Conservation (phyloP, 1,284 basidiomycete genomes). For the Ceratobasidium sp. region DNA sequence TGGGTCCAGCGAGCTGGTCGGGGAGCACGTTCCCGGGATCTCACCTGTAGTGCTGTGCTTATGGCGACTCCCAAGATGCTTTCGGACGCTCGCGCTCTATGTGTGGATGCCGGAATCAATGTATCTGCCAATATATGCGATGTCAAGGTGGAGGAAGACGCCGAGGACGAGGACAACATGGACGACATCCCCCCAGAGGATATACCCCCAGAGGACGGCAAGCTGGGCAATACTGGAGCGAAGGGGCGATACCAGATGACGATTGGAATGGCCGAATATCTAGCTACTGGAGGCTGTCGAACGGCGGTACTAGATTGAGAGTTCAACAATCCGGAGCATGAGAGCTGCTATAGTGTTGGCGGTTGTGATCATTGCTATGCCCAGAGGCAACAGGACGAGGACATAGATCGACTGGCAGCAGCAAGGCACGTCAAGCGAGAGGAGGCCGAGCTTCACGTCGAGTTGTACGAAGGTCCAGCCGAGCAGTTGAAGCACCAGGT, state of each 20-base stretch:
- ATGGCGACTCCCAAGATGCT: conserved; percentile 2
- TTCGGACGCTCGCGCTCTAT: neutral
- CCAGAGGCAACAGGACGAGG: neutral
- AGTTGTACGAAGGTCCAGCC: neutral
- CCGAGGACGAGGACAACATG: neutral
- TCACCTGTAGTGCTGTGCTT: neutral
- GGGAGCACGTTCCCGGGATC: neutral
- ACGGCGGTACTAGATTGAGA: neutral
- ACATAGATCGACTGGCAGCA: neutral
- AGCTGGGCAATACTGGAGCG: no score
- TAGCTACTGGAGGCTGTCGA: neutral
- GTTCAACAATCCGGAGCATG: conserved; percentile 8
- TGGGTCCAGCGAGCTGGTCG: conserved; percentile 14
- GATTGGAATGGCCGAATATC: neutral
- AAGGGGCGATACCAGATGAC: neutral
- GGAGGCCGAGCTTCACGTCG: neutral
- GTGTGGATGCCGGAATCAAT: neutral
- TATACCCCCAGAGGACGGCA: neutral
- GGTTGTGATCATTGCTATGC: neutral
- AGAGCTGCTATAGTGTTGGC: neutral
- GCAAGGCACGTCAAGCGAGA: neutral
- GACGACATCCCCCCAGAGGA: neutral
- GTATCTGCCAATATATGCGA: neutral
- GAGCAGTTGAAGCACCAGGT: neutral
- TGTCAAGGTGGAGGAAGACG: neutral